Conservation (phyloP, 2,329 filamentous ascomycete species). For the Aspergillus sojae region DNA sequence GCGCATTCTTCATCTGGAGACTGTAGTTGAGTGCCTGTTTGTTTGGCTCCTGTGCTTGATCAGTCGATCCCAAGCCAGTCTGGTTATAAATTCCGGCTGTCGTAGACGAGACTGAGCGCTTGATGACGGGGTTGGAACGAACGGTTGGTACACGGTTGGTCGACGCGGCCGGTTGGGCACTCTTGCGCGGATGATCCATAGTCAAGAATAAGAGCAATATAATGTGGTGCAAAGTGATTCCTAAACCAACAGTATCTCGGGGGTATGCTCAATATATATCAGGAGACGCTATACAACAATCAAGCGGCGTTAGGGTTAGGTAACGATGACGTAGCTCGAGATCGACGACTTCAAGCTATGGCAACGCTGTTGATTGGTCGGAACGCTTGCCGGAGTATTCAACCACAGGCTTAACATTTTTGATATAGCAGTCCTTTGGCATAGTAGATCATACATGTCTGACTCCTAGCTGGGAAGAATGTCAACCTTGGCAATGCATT, state of each 20-base stretch:
- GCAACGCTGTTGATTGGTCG: background rate
- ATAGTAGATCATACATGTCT: too few species aligned
- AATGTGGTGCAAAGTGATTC: background rate
- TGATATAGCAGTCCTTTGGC: too few species aligned
- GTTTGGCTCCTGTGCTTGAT: background rate
- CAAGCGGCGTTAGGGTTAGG: background rate
- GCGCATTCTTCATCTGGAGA: slow-evolving; percentile 56
- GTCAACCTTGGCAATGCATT: too few species aligned
- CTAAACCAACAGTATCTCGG: background rate
- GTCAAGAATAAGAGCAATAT: background rate
- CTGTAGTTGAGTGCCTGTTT: slow-evolving; percentile 15
- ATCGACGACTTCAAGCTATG: background rate
- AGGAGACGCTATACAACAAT: background rate
- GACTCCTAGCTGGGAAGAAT: too few species aligned
- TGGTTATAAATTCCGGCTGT: background rate
- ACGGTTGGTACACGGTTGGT: slow-evolving; percentile 18
- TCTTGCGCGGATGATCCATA: background rate
- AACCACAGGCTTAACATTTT: too few species aligned
- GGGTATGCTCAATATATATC: background rate
- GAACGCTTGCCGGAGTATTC: background rate
- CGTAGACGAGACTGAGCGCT: slow-evolving; percentile 18
- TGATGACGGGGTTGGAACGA: slow-evolving; percentile 7
- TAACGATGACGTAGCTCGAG: background rate
- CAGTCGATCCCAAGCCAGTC: background rate
- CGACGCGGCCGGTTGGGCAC: slow-evolving; percentile 14